Evolutionary conservation across 768 basidiomycete genomes (phyloP).

Genomic region (Suillus subluteus): DNA sequence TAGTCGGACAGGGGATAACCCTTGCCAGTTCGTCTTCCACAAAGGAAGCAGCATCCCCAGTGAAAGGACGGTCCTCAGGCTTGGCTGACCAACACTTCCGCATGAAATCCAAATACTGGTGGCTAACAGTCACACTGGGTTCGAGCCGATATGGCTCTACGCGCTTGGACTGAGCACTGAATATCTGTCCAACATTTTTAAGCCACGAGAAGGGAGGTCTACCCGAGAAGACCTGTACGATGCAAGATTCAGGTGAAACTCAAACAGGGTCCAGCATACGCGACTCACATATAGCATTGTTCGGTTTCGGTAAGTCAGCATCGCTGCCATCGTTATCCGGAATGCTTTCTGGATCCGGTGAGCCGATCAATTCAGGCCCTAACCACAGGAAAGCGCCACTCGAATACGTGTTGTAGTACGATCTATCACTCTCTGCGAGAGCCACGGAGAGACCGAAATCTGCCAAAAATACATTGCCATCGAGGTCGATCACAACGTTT

Average conservation of each 20-base stretch:
- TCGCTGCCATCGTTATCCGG: neutral
- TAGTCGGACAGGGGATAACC: no score
- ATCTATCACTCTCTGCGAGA: neutral
- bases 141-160: neutral
- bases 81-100: neutral
- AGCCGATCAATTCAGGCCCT: neutral
- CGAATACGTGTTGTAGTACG: neutral
- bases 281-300: neutral
- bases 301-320: neutral
- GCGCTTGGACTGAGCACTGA: neutral
- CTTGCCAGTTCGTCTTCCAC: neutral
- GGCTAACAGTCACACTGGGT: neutral
- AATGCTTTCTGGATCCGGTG: neutral
- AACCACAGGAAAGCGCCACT: neutral
- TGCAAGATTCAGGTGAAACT: neutral
- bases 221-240: neutral
- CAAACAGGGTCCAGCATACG: neutral
- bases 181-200: neutral
- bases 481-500: neutral
- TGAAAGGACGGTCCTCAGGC: neutral
- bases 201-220: conserved; percentile 2
- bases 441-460: neutral
- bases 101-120: conserved; percentile 1
- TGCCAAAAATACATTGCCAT: neutral
- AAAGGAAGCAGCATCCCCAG: neutral